Conservation (phyloP, 768 basidiomycete genomes). For the Termitomyces sp. region DNA sequence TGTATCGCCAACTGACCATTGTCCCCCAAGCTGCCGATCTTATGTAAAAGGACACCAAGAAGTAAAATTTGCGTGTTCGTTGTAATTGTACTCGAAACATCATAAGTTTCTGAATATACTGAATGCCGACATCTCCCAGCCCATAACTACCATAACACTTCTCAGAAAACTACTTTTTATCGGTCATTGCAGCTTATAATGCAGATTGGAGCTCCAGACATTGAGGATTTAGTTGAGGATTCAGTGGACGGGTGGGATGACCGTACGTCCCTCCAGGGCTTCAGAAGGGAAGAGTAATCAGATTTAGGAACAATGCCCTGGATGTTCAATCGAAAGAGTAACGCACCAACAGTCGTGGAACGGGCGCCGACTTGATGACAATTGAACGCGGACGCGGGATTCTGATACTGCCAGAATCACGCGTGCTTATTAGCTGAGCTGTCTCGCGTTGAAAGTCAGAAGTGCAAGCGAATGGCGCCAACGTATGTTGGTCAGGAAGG, state of each 20-base stretch:
- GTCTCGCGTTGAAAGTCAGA: background rate
- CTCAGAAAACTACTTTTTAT: background rate
- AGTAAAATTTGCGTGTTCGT: too few relatives aligned
- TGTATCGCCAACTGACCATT: too few relatives aligned
- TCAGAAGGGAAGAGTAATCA: background rate
- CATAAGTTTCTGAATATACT: too few relatives aligned
- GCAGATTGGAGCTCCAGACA: background rate
- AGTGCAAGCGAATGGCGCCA: constrained; percentile 4
- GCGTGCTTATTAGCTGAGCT: background rate
- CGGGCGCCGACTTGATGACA: background rate
- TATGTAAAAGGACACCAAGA: too few relatives aligned
- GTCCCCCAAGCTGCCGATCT: too few relatives aligned
- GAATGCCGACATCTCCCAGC: too few relatives aligned
- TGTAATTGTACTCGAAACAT: too few relatives aligned
- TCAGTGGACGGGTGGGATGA: background rate
- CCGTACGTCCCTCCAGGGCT: background rate
- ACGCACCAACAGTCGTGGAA: background rate
- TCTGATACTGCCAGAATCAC: background rate
- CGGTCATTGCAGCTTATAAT: background rate
- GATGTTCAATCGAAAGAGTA: background rate
- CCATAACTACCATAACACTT: too few relatives aligned
- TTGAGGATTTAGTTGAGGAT: background rate
- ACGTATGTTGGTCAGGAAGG: background rate
- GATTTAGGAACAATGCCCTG: background rate
- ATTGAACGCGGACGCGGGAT: background rate